Evolutionary conservation across 768 basidiomycete genomes (phyloP).

Genomic region (Suillus lakei): DNA sequence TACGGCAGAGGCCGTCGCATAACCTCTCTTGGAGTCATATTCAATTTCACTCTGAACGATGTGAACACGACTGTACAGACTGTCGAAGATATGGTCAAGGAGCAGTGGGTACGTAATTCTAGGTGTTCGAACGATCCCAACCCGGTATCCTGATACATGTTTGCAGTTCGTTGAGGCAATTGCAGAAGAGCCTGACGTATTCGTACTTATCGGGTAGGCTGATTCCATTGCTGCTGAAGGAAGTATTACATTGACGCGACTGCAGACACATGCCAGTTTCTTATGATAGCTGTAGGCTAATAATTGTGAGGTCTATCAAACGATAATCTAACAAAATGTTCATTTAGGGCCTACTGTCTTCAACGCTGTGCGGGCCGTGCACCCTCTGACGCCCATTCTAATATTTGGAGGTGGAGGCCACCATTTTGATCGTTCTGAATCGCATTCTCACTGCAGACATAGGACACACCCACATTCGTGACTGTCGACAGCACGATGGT

Average conservation of each 20-base stretch:
- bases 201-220: slow-evolving; percentile 68
- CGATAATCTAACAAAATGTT: background rate
- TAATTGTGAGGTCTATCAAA: background rate
- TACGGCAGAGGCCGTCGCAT: slow-evolving; percentile 62
- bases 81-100: slow-evolving; percentile 77
- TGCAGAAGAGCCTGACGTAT: slow-evolving; percentile 79
- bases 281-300: slow-evolving; percentile 61
- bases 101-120: slow-evolving; percentile 61
- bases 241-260: background rate
- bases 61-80: slow-evolving; percentile 75
- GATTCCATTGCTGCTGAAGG: slow-evolving; percentile 1
- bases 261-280: slow-evolving; percentile 85
- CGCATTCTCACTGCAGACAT: background rate
- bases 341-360: slow-evolving; percentile 70
- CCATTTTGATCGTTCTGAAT: background rate
- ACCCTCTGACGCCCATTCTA: slow-evolving; percentile 77
- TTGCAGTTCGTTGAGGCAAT: slow-evolving; percentile 78
- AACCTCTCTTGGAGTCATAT: slow-evolving; percentile 82
- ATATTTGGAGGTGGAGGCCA: slow-evolving; percentile 69
- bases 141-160: background rate
- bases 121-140: no score
- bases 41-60: slow-evolving; percentile 73
- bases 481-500: slow-evolving; percentile 72
- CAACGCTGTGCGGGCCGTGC: slow-evolving; percentile 72
- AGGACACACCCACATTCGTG: slow-evolving; percentile 81